Conservation (phyloP, 129 eudicot genomes). For the Ambrosia artemisiifolia region DNA sequence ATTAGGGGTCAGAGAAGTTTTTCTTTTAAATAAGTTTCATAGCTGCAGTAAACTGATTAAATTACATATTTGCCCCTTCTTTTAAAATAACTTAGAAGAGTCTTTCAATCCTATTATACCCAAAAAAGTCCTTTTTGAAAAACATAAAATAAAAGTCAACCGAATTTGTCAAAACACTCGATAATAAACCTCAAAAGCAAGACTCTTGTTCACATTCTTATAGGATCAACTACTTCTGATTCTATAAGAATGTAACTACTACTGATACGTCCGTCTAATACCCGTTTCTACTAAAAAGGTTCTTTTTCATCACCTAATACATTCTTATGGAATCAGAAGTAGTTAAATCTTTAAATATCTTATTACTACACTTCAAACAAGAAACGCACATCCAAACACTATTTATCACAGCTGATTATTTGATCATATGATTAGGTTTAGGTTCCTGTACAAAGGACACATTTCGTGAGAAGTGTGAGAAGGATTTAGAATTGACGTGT, state of each 20-base stretch:
- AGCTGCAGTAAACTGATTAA: background rate
- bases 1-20: background rate
- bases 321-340: background rate
- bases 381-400: background rate
- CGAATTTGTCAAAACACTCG: background rate
- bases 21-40: background rate
- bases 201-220: no score
- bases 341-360: background rate
- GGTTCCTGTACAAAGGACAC: no score
- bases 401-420: background rate
- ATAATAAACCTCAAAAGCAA: background rate
- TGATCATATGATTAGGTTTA: no score
- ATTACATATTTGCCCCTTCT: background rate
- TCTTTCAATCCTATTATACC: background rate
- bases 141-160: background rate
- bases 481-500: no score
- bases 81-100: background rate
- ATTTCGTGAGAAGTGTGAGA: no score
- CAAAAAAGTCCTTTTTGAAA: background rate
- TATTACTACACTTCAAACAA: background rate
- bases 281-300: background rate
- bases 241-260: no score
- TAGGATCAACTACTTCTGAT: no score
- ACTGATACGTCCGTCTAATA: no score
- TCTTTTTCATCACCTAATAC: background rate